Evolutionary conservation across 306 rosid genomes (phyloP).

Genomic region (Quercus dentata): DNA sequence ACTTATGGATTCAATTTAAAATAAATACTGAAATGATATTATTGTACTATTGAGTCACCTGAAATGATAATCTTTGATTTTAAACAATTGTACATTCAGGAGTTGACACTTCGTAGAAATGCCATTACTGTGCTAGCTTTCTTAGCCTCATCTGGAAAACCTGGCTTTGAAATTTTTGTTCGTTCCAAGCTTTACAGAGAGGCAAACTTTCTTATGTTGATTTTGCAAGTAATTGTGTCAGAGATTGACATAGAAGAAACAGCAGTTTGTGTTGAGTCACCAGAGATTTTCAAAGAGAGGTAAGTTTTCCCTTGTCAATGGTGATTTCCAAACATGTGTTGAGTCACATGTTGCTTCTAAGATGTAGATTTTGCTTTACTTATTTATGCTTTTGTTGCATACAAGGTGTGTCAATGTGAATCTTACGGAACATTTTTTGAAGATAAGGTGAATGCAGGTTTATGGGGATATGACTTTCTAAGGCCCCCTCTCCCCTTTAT

Average conservation of each 20-base stretch:
- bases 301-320: slow-evolving; percentile 26
- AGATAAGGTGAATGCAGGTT: neutral
- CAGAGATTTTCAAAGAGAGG: slow-evolving; percentile 69
- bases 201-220: slow-evolving; percentile 61
- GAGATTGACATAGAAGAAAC: slow-evolving; percentile 60
- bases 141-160: slow-evolving; percentile 78
- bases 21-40: neutral
- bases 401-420: neutral
- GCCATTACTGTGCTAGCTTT: slow-evolving; percentile 76
- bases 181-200: slow-evolving; percentile 43
- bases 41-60: neutral
- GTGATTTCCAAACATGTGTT: neutral
- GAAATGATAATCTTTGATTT: neutral
- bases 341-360: neutral
- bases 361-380: neutral
- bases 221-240: slow-evolving; percentile 62
- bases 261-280: slow-evolving; percentile 23
- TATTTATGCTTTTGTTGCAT: neutral
- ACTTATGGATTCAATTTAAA: neutral
- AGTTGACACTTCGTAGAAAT: slow-evolving; percentile 56
- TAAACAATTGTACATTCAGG: slow-evolving; percentile 50
- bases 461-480: neutral
- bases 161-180: slow-evolving; percentile 72
- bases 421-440: neutral
- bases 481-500: neutral